A percentile compares a stretch with the other conserved stretches of the same genome.
These are phyloP conservation scores for Fusarium nisikadoi DNA, from an alignment of 2,329 filamentous ascomycete genomes.

Conservation along the genomic window DNA sequence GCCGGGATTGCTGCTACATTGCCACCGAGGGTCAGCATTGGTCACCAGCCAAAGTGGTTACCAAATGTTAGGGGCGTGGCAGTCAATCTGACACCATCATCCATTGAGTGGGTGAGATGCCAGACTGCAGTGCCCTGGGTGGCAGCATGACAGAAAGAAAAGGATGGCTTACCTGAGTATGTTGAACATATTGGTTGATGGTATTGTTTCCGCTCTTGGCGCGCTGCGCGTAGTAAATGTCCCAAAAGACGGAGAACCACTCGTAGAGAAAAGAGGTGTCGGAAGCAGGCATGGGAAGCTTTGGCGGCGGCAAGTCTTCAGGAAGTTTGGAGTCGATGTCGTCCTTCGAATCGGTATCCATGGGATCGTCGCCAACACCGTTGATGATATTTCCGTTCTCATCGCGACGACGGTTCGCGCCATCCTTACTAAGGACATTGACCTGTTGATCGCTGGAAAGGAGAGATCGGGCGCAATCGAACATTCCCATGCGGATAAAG, in stretches of 20 bases:
- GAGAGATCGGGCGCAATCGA: slow-evolving; percentile 82
- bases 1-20: slow-evolving; percentile 71
- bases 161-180: slow-evolving; percentile 72
- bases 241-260: slow-evolving; percentile 98
- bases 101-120: slow-evolving; percentile 13
- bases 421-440: slow-evolving; percentile 71
- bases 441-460: slow-evolving; percentile 73
- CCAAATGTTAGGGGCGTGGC: slow-evolving; percentile 36
- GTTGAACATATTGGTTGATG: slow-evolving; percentile 80
- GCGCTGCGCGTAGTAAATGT: slow-evolving; percentile 88
- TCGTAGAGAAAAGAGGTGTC: slow-evolving; percentile 92
- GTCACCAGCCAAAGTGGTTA: slow-evolving; percentile 36
- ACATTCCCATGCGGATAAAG: slow-evolving; percentile 86
- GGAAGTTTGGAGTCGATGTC: slow-evolving; percentile 79
- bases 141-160: slow-evolving; percentile 16
- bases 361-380: slow-evolving; percentile 76
- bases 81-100: slow-evolving; percentile 19
- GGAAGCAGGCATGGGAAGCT: slow-evolving; percentile 70
- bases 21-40: slow-evolving; percentile 32
- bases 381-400: slow-evolving; percentile 75
- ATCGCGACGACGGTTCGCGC: slow-evolving; percentile 73
- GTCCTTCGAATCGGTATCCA: slow-evolving; percentile 87
- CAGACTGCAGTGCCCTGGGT: slow-evolving; percentile 17
- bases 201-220: slow-evolving; percentile 71
- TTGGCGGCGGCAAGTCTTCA: slow-evolving; percentile 81